A percentile compares a stretch with the other conserved stretches of the same genome.
Conservation (phyloP, 371 early-diverging fungal species). For the Mortierella sp. region DNA sequence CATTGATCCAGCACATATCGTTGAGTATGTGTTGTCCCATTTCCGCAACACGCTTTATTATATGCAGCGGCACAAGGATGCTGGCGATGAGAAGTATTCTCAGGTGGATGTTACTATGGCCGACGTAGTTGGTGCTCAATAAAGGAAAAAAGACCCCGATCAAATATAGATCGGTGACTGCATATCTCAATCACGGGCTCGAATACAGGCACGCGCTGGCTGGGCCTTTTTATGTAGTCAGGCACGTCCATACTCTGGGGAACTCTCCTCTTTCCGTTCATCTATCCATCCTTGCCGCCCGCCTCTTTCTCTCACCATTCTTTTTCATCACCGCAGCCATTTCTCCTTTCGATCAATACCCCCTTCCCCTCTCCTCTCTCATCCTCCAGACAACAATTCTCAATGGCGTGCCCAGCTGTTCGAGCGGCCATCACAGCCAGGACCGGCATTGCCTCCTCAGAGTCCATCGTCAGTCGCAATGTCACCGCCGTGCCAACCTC, state of each 20-base stretch:
- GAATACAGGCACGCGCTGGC: too few relatives aligned
- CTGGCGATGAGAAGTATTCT: slow-evolving; percentile 45
- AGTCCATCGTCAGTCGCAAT: slow-evolving; percentile 24
- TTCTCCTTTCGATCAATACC: background rate
- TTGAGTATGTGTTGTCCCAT: slow-evolving; percentile 71
- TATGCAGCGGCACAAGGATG: slow-evolving; percentile 61
- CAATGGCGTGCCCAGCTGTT: slow-evolving; percentile 40
- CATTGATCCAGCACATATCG: slow-evolving; percentile 59
- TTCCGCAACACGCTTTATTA: slow-evolving; percentile 72
- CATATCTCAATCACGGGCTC: too few relatives aligned
- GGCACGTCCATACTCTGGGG: too few relatives aligned
- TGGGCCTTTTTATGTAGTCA: too few relatives aligned
- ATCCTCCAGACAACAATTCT: background rate
- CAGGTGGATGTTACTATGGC: slow-evolving; percentile 43
- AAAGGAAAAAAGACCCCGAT: background rate
- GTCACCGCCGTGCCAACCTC: background rate
- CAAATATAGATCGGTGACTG: too few relatives aligned
- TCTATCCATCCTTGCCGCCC: slow-evolving; percentile 2
- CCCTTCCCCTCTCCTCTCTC: background rate
- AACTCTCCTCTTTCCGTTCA: too few relatives aligned
- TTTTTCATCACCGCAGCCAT: background rate
- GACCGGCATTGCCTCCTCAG: slow-evolving; percentile 11
- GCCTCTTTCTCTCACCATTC: background rate
- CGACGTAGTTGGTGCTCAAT: slow-evolving; percentile 2
- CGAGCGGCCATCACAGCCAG: slow-evolving; percentile 34